phyloP scores from a whole-genome alignment of 2,329 filamentous ascomycete genomes.

The Aspergillus floridensis region DNA sequence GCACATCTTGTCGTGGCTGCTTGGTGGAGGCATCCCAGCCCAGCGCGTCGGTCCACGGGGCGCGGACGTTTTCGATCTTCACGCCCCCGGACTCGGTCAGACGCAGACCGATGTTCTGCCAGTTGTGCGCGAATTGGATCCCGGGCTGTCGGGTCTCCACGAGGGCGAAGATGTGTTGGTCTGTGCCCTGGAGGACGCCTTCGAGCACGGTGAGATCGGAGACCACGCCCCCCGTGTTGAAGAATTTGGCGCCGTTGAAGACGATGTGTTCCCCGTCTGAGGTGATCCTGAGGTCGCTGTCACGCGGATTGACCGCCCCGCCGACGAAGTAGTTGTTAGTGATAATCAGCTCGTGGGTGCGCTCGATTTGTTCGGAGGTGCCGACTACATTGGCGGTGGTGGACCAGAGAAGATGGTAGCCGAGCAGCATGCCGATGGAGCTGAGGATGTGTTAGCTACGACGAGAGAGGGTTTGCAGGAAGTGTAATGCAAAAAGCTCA shows the following conservation, averaged over 20 bases:
- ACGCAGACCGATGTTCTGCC: constrained; percentile 63
- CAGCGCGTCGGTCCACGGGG: constrained; percentile 60
- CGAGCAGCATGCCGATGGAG: constrained; percentile 63
- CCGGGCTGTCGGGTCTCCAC: constrained; percentile 58
- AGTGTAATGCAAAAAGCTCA: constrained; percentile 23
- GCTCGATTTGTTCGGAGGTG: constrained; percentile 58
- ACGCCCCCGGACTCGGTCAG: constrained; percentile 64
- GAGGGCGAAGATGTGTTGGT: constrained; percentile 62
- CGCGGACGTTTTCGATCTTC: constrained; percentile 56
- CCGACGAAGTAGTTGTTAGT: constrained; percentile 65
- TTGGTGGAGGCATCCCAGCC: constrained; percentile 57
- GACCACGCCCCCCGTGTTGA: constrained; percentile 66
- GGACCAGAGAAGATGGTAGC: constrained; percentile 65
- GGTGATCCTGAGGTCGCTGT: constrained; percentile 59
- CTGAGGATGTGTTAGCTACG: constrained; percentile 23
- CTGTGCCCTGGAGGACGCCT: constrained; percentile 57
- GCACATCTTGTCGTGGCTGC: constrained; percentile 50
- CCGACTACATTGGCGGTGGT: constrained; percentile 61
- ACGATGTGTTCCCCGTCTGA: constrained; percentile 54
- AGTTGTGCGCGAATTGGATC: constrained; percentile 56
- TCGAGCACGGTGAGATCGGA: constrained; percentile 66
- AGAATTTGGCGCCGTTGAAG: constrained; percentile 63
- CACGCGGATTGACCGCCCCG: constrained; percentile 64
- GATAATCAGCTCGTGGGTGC: constrained; percentile 56
- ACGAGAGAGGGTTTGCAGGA: not conserved